A percentile compares a stretch with the other conserved stretches of the same genome.
phyloP scores from a whole-genome alignment of 768 basidiomycete genomes.

The Phylloporus sp. region DNA sequence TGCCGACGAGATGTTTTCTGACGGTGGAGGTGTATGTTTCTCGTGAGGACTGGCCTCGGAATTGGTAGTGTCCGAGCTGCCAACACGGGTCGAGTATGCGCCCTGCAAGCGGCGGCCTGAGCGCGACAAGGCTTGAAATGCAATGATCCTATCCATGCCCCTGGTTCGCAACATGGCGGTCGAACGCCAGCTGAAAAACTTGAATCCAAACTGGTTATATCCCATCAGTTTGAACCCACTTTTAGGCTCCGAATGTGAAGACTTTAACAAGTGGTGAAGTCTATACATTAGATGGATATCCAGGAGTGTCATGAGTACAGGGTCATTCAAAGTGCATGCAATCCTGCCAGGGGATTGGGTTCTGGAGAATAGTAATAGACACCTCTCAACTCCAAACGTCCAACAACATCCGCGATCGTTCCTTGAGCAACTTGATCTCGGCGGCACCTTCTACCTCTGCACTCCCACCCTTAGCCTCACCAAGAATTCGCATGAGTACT shows the following conservation, averaged over 20 bases:
- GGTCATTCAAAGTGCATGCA: slow-evolving; percentile 1
- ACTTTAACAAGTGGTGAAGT: slow-evolving; percentile 6
- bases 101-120: slow-evolving; percentile 3
- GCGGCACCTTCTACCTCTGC: slow-evolving; percentile 85
- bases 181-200: not conserved
- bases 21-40: slow-evolving; percentile 2
- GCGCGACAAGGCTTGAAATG: slow-evolving; percentile 12
- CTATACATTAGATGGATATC: slow-evolving; percentile 18
- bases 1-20: slow-evolving; percentile 1
- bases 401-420: slow-evolving; percentile 79
- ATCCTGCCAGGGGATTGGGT: not conserved
- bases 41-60: not conserved
- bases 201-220: not conserved
- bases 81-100: slow-evolving; percentile 6
- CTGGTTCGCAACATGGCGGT: slow-evolving; percentile 19
- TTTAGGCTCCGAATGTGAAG: not conserved
- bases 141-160: slow-evolving; percentile 2
- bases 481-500: slow-evolving; percentile 75
- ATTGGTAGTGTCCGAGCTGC: slow-evolving; percentile 1
- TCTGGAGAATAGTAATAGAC: not conserved
- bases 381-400: slow-evolving; percentile 82
- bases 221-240: not conserved
- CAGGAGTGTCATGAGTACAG: slow-evolving; percentile 8
- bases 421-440: slow-evolving; percentile 94
- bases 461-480: slow-evolving; percentile 89